These are phyloP conservation scores for Terfezia claveryi DNA, from an alignment of 495 filamentous ascomycete species.

Conservation along the genomic window DNA sequence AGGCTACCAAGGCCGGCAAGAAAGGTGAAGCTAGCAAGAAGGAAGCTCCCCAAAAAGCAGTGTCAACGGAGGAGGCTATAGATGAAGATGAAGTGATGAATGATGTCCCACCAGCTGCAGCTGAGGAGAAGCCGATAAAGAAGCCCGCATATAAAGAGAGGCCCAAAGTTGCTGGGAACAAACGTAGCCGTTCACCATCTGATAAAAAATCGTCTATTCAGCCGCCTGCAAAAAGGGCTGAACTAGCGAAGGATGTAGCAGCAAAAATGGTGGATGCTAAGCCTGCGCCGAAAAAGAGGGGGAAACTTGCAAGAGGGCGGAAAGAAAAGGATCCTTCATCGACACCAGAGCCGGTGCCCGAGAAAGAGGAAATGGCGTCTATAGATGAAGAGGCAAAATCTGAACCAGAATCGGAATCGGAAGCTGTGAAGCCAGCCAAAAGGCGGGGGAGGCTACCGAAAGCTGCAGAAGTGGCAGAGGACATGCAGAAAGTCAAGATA, in stretches of 20 bases:
- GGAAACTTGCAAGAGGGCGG: conserved; percentile 3
- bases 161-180: conserved; percentile 3
- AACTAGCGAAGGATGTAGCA: conserved; percentile 12
- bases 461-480: conserved; percentile 24
- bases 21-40: background rate
- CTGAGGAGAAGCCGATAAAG: conserved; percentile 9
- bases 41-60: background rate
- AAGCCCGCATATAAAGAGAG: background rate
- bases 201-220: conserved; percentile 1
- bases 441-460: background rate
- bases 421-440: conserved; percentile 15
- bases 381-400: conserved; percentile 2
- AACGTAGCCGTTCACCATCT: conserved; percentile 4
- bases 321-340: conserved; percentile 11
- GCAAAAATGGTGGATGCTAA: background rate
- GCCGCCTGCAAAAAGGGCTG: conserved; percentile 14
- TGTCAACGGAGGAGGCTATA: conserved; percentile 7
- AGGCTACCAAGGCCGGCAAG: background rate
- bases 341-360: conserved; percentile 1
- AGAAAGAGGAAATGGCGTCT: background rate
- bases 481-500: conserved; percentile 1
- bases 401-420: background rate
- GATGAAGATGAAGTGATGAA: conserved; percentile 6
- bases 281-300: conserved; percentile 5
- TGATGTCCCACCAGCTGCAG: conserved; percentile 1